Evolutionary conservation across 2,329 filamentous ascomycete species (phyloP).

Genomic region (Xylaria sp.): DNA sequence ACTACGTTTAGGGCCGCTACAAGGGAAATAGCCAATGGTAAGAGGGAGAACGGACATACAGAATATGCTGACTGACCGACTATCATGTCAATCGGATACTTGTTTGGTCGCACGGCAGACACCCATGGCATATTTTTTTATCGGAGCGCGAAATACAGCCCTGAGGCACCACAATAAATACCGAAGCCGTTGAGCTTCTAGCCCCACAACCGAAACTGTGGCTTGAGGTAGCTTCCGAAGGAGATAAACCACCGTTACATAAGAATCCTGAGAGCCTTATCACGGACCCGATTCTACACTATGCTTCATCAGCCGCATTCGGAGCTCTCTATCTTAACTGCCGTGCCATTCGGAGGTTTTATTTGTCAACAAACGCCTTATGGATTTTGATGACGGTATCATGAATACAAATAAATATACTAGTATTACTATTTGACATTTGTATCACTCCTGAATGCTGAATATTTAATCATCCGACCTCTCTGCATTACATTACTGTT

Average conservation of each 20-base stretch:
- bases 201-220: background rate
- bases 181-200: background rate
- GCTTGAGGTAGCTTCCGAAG: background rate
- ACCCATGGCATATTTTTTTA: background rate
- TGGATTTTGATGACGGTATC: constrained; percentile 10
- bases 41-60: background rate
- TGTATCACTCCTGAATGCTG: background rate
- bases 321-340: background rate
- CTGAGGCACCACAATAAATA: background rate
- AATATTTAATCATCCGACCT: background rate
- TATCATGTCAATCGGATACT: background rate
- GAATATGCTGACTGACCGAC: background rate
- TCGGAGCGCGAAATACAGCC: background rate
- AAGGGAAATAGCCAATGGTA: background rate
- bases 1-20: background rate
- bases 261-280: background rate
- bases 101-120: background rate
- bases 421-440: background rate
- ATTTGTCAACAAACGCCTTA: constrained; percentile 24
- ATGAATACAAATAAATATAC: constrained; percentile 19
- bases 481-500: background rate
- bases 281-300: background rate
- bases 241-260: background rate
- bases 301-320: constrained; percentile 5
- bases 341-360: background rate